Evolutionary conservation across 306 rosid genomes (phyloP).

Genomic region (Albizia julibrissin): DNA sequence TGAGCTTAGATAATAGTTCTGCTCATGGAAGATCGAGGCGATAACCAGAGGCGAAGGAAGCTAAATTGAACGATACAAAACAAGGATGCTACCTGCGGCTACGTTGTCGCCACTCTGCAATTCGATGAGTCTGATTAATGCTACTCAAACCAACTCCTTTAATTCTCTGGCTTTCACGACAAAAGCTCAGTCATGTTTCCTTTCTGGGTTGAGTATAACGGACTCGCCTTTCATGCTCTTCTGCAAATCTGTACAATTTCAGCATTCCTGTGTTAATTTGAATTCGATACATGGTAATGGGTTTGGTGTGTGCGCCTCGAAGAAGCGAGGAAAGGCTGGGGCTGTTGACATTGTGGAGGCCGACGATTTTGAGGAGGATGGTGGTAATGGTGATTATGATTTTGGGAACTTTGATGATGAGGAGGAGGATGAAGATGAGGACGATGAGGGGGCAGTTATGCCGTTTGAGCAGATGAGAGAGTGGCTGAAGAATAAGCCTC

Average conservation of each 20-base stretch:
- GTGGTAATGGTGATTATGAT: slow-evolving; percentile 25
- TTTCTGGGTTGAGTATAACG: slow-evolving; percentile 1
- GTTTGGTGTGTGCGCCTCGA: slow-evolving; percentile 15
- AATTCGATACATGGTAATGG: slow-evolving; percentile 24
- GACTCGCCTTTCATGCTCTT: slow-evolving; percentile 5
- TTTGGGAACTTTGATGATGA: slow-evolving; percentile 24
- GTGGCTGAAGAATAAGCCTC: slow-evolving; percentile 67
- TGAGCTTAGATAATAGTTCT: no score
- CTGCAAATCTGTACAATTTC: slow-evolving; percentile 34
- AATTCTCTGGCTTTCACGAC: slow-evolving; percentile 20
- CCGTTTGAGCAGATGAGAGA: slow-evolving; percentile 58
- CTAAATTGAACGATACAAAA: background rate
- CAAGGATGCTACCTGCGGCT: slow-evolving; percentile 46
- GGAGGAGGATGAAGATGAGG: slow-evolving; percentile 31
- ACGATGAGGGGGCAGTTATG: slow-evolving; percentile 43
- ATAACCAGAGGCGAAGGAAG: background rate
- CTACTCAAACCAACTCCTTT: slow-evolving; percentile 15
- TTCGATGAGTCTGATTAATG: slow-evolving; percentile 18
- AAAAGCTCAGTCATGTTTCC: slow-evolving; percentile 23
- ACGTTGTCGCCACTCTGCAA: slow-evolving; percentile 38
- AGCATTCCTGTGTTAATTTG: slow-evolving; percentile 23
- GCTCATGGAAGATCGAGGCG: no score
- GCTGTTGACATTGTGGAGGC: background rate
- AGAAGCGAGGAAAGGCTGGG: slow-evolving; percentile 35
- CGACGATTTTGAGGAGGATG: slow-evolving; percentile 42